phyloP scores from a whole-genome alignment of 768 basidiomycete genomes.

The Mycena rebaudengoi region DNA sequence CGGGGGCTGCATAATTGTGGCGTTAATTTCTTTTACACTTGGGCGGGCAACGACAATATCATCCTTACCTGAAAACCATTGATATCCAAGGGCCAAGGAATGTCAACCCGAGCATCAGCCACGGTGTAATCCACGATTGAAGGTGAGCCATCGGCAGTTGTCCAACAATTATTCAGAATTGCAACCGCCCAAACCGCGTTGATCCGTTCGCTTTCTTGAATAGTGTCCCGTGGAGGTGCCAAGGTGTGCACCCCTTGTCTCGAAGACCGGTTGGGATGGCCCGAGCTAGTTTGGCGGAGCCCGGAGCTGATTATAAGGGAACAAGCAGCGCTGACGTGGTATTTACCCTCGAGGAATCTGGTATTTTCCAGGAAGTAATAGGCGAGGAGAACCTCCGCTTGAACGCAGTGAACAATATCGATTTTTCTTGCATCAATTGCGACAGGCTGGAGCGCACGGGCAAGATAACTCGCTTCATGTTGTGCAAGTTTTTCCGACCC shows the following conservation, averaged over 20 bases:
- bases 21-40: too few species aligned
- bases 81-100: conserved; percentile 46
- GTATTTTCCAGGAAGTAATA: conserved; percentile 53
- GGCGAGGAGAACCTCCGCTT: conserved; percentile 51
- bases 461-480: neutral
- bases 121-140: conserved; percentile 35
- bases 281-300: conserved; percentile 21
- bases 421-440: conserved; percentile 10
- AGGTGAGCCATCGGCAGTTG: conserved; percentile 33
- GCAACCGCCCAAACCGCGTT: conserved; percentile 40
- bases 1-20: too few species aligned
- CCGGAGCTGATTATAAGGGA: conserved; percentile 35
- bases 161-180: conserved; percentile 43
- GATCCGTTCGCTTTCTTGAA: conserved; percentile 35
- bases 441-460: conserved; percentile 2
- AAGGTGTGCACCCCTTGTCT: conserved; percentile 15
- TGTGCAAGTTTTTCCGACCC: neutral
- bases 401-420: conserved; percentile 42
- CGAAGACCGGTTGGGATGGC: conserved; percentile 7
- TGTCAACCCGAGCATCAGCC: conserved; percentile 36
- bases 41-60: too few species aligned
- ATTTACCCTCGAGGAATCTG: conserved; percentile 52
- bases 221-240: conserved; percentile 32
- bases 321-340: conserved; percentile 47
- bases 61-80: too few species aligned